Evolutionary conservation across 805 yeast species (phyloP).

Genomic region (Starmerella davenportii): DNA sequence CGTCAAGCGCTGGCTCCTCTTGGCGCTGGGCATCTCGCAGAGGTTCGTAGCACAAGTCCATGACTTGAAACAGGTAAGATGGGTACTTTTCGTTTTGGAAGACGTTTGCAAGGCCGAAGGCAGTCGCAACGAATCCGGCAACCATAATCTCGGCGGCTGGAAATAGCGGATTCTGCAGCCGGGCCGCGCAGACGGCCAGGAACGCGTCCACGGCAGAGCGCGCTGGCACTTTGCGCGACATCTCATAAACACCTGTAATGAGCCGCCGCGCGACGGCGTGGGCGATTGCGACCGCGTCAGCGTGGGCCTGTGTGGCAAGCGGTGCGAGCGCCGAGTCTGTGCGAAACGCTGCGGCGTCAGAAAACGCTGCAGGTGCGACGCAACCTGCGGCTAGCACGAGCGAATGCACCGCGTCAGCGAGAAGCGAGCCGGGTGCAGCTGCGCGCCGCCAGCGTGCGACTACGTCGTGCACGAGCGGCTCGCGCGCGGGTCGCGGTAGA

Average conservation of each 20-base stretch:
- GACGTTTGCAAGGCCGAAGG: not conserved
- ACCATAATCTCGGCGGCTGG: not conserved
- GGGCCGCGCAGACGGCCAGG: not conserved
- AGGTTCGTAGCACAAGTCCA: not conserved
- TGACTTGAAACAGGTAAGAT: not conserved
- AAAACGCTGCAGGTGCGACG: not conserved
- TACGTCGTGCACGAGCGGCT: not conserved
- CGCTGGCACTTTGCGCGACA: not conserved
- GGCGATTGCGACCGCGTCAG: not conserved
- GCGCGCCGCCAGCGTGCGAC: not conserved
- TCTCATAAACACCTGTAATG: not conserved
- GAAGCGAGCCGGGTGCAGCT: not conserved
- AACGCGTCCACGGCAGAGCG: not conserved
- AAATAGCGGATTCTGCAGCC: not conserved
- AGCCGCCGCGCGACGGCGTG: not conserved
- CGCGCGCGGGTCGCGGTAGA: not conserved
- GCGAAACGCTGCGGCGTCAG: not conserved
- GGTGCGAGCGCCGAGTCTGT: not conserved
- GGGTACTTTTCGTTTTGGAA: not conserved
- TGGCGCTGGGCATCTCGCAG: not conserved
- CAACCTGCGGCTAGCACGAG: not conserved
- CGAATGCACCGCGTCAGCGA: not conserved
- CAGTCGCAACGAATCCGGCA: not conserved
- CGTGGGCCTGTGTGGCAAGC: not conserved
- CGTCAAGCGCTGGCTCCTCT: not conserved